Evolutionary conservation across 2,329 filamentous ascomycete genomes (phyloP), one percentile per base, ranked within the genome.

Genomic region (Lasiodiplodia sp.): DNA sequence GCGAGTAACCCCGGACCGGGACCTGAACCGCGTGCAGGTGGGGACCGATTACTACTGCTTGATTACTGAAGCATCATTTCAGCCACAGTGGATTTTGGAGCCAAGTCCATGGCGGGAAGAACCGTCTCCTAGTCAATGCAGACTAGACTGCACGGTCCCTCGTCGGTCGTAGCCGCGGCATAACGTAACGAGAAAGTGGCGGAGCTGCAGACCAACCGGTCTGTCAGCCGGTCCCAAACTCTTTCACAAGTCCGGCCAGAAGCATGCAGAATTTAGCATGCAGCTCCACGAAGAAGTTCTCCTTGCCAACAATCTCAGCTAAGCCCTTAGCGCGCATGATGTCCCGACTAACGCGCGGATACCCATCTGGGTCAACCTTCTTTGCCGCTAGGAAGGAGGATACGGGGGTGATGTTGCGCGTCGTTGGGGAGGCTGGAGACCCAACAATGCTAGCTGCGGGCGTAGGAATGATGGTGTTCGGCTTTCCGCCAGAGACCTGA

Each of bases 311-410:
- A 62, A 88, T 87, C 73, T 88, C 87, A 16, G 84, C 83, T n/a
- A 88, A 77, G 67, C 84, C 86, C 70, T 87, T 83, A 25, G 86
- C 85, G 58, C 84, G 83, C 72, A 86, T 84, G 67, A 78, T 73
- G 38, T 86, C 85, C 58, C 85, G 85, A 5, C 81, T 81, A 10
- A 85, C 79, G 56, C 86, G 82, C 49, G 84, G 82, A 69, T 85
- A 85, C 7, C 87, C 86, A 72, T 87, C 84, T 2, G 86, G 85
- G 70, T 88, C 87, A 28, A 86, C 78, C 44, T 81, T 82, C 58
- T 87, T 85, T 40, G 85, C 85, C 1, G 86, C 86, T 23, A 88
- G 78, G 75, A 88, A 88, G 1, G 86, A 87, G 2, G 86, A 87
- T 16, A 88, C 83, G 0, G 86, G 85, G 0, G 85, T 86, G 71